Evolutionary conservation across 306 rosid genomes (phyloP).

Genomic region (cucumber (Cucumis sativus)): DNA sequence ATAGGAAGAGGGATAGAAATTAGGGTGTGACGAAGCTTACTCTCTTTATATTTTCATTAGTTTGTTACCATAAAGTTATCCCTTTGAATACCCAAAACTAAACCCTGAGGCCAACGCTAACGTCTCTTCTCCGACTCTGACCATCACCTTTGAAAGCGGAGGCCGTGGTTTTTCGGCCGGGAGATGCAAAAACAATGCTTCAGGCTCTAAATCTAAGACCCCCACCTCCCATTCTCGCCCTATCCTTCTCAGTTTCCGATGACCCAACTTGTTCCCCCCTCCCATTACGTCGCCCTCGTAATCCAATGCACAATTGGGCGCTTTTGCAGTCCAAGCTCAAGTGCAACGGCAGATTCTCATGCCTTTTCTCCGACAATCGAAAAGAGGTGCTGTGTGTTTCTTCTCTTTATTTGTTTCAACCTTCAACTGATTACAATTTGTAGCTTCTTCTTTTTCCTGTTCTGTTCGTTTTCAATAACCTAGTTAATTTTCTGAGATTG

Average conservation of each 20-base stretch:
- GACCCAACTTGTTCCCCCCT: constrained; percentile 14
- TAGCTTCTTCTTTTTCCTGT: background rate
- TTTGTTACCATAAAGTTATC: background rate
- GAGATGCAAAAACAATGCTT: constrained; percentile 32
- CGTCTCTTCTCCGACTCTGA: background rate
- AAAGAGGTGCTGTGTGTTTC: constrained; percentile 33
- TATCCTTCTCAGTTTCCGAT: constrained; percentile 6
- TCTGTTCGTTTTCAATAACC: background rate
- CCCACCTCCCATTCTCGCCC: constrained; percentile 13
- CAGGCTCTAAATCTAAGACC: constrained; percentile 46
- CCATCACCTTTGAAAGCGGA: background rate
- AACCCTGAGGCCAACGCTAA: background rate
- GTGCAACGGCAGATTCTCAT: constrained; percentile 42
- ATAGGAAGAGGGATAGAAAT: no score
- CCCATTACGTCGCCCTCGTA: constrained; percentile 7
- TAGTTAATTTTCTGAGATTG: background rate
- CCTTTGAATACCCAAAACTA: background rate
- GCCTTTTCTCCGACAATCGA: constrained; percentile 64
- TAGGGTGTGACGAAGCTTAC: no score
- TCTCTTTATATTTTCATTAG: no score
- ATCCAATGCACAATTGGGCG: constrained; percentile 23
- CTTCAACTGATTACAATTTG: background rate
- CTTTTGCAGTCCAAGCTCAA: constrained; percentile 37
- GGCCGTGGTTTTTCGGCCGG: background rate
- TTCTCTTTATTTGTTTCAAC: background rate